A percentile compares a stretch with the other conserved stretches of the same genome.
Conservation (phyloP, 495 filamentous ascomycete genomes). For the Penicillium desertorum region DNA sequence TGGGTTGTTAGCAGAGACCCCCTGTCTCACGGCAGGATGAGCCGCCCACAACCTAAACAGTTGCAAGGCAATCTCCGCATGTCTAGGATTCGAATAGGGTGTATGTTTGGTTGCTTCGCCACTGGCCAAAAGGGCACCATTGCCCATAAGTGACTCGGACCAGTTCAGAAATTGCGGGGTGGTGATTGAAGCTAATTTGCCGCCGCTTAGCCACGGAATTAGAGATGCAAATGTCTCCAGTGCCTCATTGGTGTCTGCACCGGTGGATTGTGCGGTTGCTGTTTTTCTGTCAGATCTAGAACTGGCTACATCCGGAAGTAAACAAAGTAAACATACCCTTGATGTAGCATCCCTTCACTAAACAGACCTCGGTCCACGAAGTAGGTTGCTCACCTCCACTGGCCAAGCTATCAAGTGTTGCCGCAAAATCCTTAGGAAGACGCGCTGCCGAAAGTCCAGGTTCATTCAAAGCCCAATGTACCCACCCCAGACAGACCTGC, state of each 20-base stretch:
- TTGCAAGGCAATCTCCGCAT: conserved; percentile 39
- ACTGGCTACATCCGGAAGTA: not conserved
- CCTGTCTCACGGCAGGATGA: conserved; percentile 40
- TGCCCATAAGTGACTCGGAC: conserved; percentile 73
- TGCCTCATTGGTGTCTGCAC: conserved; percentile 54
- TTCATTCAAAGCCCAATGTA: conserved; percentile 74
- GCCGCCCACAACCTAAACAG: conserved; percentile 44
- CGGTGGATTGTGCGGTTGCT: conserved; percentile 61
- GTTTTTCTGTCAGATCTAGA: conserved; percentile 18
- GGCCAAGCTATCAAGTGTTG: conserved; percentile 48
- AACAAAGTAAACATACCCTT: conserved; percentile 49
- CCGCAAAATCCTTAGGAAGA: conserved; percentile 62
- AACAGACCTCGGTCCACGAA: conserved; percentile 77
- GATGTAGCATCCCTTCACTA: conserved; percentile 73
- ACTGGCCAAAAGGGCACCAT: conserved; percentile 64
- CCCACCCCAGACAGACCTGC: conserved; percentile 75
- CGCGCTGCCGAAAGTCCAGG: conserved; percentile 57
- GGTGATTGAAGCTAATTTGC: conserved; percentile 27
- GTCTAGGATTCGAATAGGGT: conserved; percentile 23
- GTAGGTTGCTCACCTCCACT: conserved; percentile 48
- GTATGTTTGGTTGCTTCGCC: conserved; percentile 50
- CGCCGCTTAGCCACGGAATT: conserved; percentile 54
- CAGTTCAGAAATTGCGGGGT: conserved; percentile 64
- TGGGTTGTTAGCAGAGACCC: conserved; percentile 48
- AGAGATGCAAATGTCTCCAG: conserved; percentile 62